phyloP scores from a whole-genome alignment of 805 yeast species.

The Candida succiphila region DNA sequence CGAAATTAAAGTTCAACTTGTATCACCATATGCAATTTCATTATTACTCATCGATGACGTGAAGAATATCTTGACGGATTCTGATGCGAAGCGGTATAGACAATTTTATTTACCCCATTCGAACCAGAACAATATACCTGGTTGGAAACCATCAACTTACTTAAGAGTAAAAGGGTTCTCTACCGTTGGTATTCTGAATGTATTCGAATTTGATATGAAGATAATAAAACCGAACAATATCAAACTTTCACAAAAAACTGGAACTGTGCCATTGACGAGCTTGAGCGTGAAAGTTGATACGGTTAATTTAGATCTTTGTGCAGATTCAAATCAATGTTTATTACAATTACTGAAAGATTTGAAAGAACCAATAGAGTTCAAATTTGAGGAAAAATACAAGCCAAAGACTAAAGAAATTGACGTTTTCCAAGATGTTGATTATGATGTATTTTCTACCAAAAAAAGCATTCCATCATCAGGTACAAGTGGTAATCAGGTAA shows the following conservation, averaged over 20 bases:
- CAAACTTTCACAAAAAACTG: background rate
- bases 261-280: slow-evolving; percentile 18
- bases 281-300: slow-evolving; percentile 39
- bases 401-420: slow-evolving; percentile 26
- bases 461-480: slow-evolving; percentile 1
- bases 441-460: slow-evolving; percentile 16
- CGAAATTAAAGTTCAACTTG: slow-evolving; percentile 15
- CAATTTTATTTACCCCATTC: slow-evolving; percentile 10
- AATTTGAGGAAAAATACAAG: slow-evolving; percentile 50
- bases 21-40: slow-evolving; percentile 39
- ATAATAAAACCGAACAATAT: slow-evolving; percentile 4
- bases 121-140: slow-evolving; percentile 8
- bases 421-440: slow-evolving; percentile 31
- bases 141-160: slow-evolving; percentile 32
- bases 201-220: slow-evolving; percentile 24
- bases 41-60: slow-evolving; percentile 59
- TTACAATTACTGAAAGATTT: slow-evolving; percentile 60
- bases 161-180: slow-evolving; percentile 41
- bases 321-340: slow-evolving; percentile 75
- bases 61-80: slow-evolving; percentile 21
- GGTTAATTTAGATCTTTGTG: slow-evolving; percentile 51
- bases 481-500: background rate
- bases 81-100: slow-evolving; percentile 13
- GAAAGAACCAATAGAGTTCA: slow-evolving; percentile 54
- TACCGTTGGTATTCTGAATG: slow-evolving; percentile 36